These are phyloP conservation scores for Fragaria vesca DNA, from an alignment of 306 rosid genomes.

Conservation along the genomic window DNA sequence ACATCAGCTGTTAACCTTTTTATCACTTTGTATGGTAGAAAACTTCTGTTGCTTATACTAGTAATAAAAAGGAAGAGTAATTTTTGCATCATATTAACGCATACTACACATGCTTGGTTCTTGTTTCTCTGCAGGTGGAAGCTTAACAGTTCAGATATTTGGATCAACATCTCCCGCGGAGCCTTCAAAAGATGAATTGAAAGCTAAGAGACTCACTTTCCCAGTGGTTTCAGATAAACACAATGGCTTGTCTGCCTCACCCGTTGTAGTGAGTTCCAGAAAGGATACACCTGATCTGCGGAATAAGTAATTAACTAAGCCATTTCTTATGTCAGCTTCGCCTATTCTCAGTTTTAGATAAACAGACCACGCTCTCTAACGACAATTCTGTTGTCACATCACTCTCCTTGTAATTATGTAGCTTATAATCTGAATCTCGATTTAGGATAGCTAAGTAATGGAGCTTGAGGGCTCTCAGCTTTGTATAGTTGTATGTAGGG, in stretches of 20 bases:
- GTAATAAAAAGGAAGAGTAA: not conserved
- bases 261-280: constrained; percentile 34
- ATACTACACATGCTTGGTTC: constrained; percentile 1
- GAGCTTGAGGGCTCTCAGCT: not conserved
- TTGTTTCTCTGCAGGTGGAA: constrained; percentile 49
- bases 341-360: not conserved
- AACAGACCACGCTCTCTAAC: not conserved
- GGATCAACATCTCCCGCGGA: constrained; percentile 38
- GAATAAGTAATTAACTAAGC: constrained; percentile 31
- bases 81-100: not conserved
- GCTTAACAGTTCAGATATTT: constrained; percentile 63
- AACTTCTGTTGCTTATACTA: not conserved
- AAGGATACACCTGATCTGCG: constrained; percentile 39
- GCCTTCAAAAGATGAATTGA: constrained; percentile 27
- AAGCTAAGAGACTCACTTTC: constrained; percentile 31
- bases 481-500: not conserved
- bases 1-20: not conserved
- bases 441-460: not conserved
- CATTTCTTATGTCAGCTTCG: not conserved
- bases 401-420: constrained; percentile 1
- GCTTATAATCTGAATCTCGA: not conserved
- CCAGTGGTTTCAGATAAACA: constrained; percentile 28
- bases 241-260: constrained; percentile 36
- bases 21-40: not conserved
- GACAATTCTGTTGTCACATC: not conserved